These are phyloP conservation scores for Penicillium sp. DNA, from an alignment of 2,329 filamentous ascomycete genomes.

Conservation along the genomic window DNA sequence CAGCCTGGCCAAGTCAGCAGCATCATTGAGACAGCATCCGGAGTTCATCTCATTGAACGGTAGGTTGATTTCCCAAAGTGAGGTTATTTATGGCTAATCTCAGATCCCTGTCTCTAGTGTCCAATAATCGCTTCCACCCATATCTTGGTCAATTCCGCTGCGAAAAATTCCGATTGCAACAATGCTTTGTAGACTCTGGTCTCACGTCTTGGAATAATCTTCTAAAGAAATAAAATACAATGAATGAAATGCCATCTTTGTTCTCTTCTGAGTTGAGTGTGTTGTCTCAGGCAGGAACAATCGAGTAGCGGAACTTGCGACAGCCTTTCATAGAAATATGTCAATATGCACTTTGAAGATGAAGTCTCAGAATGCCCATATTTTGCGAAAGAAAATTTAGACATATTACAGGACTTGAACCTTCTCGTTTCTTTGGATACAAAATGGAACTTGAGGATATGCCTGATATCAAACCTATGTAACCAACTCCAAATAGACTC, in stretches of 20 bases:
- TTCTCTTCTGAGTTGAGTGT: neutral
- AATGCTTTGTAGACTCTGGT: neutral
- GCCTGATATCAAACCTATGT: neutral
- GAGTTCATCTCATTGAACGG: constrained; percentile 94
- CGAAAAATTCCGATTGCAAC: neutral
- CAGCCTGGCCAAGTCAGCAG: constrained; percentile 81
- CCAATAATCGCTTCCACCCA: neutral
- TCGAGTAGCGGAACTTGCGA: neutral
- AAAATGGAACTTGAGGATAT: neutral
- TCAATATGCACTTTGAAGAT: neutral
- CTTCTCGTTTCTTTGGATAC: neutral
- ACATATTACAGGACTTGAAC: neutral
- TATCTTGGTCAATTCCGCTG: neutral
- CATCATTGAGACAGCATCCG: constrained; percentile 88
- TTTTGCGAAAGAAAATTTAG: neutral
- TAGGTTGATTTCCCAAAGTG: constrained; percentile 44
- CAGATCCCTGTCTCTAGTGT: neutral
- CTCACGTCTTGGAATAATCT: neutral
- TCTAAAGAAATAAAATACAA: neutral
- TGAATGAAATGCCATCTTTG: constrained; percentile 1
- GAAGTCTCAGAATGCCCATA: neutral
- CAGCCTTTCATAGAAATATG: neutral
- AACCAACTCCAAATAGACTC: neutral
- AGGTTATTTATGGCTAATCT: constrained; percentile 2
- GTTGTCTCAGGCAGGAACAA: neutral